Base-by-base conservation (phyloP, 2,329 filamentous ascomycete genomes). In the Ophiobolus disseminans region DNA sequence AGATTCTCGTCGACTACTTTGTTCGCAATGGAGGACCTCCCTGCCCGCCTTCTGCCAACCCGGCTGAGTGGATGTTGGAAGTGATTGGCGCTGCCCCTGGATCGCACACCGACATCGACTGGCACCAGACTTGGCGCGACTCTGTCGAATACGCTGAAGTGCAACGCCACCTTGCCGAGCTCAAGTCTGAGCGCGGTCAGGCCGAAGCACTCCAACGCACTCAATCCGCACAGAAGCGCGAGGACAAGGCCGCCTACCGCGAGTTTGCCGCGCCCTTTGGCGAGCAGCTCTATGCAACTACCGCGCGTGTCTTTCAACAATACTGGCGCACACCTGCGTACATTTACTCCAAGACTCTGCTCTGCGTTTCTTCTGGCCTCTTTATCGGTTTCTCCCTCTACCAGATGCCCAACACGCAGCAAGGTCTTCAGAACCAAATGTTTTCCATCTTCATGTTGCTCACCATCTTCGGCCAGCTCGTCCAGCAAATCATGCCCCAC, bases 321-420 rank as follows among this genome's bases (percentile, higher is more conserved):
- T 95, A 94, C 81, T 96, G 91, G 91, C 88, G 91, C 51, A 92
- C 87, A 0, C 91, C 91, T 0, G 82, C 86, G 4, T 96, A 96
- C 77, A 92, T 96, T 72, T 95, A 93, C 77, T 87, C 89, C 63
- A 96, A 96, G 79, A 70, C 80, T 0, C 77, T 81, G 1, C 85
- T 95, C 14, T 90, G 86, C 67, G 75, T 82, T 19, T 73, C 86
- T 13, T 80, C 81, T 13, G 79, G 86, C 3, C 80, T 95, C 10
- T 95, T 93, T 71, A 89, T 94, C 63, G 90, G 90, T 22, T 91
- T 92, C 71, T 86, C 88, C 43, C 91, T 94, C 75, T 90, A 83
- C 80, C 81, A 84, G 31, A 85, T 88, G 1, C 83, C 85, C 22
- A 86, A 86, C 74, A 86, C 84, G 8, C 82, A 87, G 32, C 88